These are phyloP conservation scores for Aspergillus brasiliensis DNA, from an alignment of 2,329 filamentous ascomycete genomes.

Conservation along the genomic window DNA sequence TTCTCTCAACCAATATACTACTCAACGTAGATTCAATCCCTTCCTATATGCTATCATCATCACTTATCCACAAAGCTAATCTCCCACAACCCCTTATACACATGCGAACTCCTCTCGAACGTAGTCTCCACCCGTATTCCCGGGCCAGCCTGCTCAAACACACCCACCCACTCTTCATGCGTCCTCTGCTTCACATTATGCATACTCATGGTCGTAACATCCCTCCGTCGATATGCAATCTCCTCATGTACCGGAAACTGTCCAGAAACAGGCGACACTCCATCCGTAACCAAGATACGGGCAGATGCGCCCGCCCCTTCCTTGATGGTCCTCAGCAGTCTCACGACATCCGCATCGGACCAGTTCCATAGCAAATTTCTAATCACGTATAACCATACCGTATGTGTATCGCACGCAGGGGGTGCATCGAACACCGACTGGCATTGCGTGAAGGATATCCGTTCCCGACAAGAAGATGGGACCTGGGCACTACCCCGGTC, in stretches of 20 bases:
- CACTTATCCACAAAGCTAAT: background rate
- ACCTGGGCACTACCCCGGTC: background rate
- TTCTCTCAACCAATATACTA: too few relatives aligned
- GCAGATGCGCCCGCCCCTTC: background rate
- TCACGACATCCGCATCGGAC: background rate
- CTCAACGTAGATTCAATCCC: too few relatives aligned
- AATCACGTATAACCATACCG: background rate
- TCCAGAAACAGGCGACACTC: background rate
- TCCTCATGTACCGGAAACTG: background rate
- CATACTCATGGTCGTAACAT: slow-evolving; percentile 3
- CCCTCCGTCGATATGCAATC: slow-evolving; percentile 1
- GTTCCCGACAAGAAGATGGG: background rate
- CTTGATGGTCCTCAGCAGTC: background rate
- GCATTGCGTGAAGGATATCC: background rate
- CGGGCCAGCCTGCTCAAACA: background rate
- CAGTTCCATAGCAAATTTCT: slow-evolving; percentile 1
- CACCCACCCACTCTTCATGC: background rate
- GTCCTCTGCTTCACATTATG: slow-evolving; percentile 5
- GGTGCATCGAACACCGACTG: background rate
- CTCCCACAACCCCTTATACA: slow-evolving; percentile 4
- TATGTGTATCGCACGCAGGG: background rate
- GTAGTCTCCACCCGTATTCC: background rate
- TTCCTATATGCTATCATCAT: too few relatives aligned
- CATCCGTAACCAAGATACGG: background rate
- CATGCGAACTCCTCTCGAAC: background rate